Conservation (phyloP, 768 basidiomycete genomes). For the Mycena metata region DNA sequence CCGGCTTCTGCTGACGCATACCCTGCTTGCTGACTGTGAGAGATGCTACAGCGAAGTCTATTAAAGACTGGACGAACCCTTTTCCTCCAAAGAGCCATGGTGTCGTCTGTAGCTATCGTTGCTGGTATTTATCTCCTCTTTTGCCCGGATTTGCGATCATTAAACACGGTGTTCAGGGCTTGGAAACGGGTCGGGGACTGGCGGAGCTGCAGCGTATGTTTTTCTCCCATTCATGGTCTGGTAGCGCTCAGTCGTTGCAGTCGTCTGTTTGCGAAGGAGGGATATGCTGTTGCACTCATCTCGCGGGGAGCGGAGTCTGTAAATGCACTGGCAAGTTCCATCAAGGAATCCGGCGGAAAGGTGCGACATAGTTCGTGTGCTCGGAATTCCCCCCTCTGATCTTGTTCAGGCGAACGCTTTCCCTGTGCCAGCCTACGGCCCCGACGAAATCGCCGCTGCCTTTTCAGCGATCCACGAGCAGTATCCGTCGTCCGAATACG, state of each 20-base stretch:
- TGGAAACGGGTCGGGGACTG: conserved; percentile 66
- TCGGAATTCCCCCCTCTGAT: conserved; percentile 22
- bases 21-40: no score
- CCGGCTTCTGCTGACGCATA: no score
- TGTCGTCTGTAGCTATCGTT: conserved; percentile 25
- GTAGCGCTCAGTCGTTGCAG: no score
- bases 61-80: no score
- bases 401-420: conserved; percentile 67
- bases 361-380: conserved; percentile 48
- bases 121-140: conserved; percentile 18
- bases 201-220: no score
- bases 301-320: conserved; percentile 69
- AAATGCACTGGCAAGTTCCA: conserved; percentile 65
- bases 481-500: conserved; percentile 63
- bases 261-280: no score
- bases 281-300: conserved; percentile 74
- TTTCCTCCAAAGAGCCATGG: conserved; percentile 5
- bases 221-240: no score
- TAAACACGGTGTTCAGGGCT: conserved; percentile 48
- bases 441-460: conserved; percentile 63
- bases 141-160: no score
- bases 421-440: conserved; percentile 64
- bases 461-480: conserved; percentile 61
- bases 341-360: conserved; percentile 70
- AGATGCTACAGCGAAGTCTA: no score